Percentiles rank a stretch among this genome's conserved stretches.
phyloP scores from a whole-genome alignment of 2,329 filamentous ascomycete genomes.

The Alternaria dauci region DNA sequence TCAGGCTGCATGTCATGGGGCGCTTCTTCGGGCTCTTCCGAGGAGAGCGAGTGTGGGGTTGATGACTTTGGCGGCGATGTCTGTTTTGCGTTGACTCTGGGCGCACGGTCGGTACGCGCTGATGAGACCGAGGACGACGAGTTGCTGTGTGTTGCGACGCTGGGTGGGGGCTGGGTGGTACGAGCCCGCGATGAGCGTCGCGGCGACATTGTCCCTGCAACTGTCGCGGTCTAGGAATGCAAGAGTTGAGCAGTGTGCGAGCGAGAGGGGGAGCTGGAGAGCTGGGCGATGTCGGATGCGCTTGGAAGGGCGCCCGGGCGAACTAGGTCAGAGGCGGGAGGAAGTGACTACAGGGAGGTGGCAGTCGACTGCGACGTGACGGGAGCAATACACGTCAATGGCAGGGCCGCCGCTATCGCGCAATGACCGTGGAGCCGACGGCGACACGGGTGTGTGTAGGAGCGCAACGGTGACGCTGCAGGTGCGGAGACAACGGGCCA shows the following conservation, averaged over 20 bases:
- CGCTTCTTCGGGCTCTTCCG: slow-evolving; percentile 69
- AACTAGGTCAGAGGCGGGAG: slow-evolving; percentile 21
- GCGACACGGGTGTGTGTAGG: slow-evolving; percentile 28
- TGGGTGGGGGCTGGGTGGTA: slow-evolving; percentile 72
- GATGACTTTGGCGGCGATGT: slow-evolving; percentile 78
- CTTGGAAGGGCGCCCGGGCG: slow-evolving; percentile 18
- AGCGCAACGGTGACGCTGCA: slow-evolving; percentile 40
- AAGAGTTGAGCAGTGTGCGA: slow-evolving; percentile 1
- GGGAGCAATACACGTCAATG: slow-evolving; percentile 21
- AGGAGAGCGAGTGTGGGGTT: slow-evolving; percentile 76
- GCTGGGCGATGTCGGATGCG: slow-evolving; percentile 23
- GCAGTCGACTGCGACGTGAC: slow-evolving; percentile 16
- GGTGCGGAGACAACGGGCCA: slow-evolving; percentile 49
- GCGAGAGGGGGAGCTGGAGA: slow-evolving; percentile 2
- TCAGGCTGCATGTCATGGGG: slow-evolving; percentile 64
- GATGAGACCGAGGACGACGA: slow-evolving; percentile 76
- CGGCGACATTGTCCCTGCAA: slow-evolving; percentile 64
- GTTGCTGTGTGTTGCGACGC: slow-evolving; percentile 74
- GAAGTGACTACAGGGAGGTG: slow-evolving; percentile 18
- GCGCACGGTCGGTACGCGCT: slow-evolving; percentile 76
- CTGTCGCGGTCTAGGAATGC: slow-evolving; percentile 9
- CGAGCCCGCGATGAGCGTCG: slow-evolving; percentile 93
- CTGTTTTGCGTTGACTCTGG: slow-evolving; percentile 75
- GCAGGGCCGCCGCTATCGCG: slow-evolving; percentile 10
- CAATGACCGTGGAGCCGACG: slow-evolving; percentile 20